Base-by-base conservation (phyloP, 2,329 filamentous ascomycete species). In the Aureobasidium subglaciale region DNA sequence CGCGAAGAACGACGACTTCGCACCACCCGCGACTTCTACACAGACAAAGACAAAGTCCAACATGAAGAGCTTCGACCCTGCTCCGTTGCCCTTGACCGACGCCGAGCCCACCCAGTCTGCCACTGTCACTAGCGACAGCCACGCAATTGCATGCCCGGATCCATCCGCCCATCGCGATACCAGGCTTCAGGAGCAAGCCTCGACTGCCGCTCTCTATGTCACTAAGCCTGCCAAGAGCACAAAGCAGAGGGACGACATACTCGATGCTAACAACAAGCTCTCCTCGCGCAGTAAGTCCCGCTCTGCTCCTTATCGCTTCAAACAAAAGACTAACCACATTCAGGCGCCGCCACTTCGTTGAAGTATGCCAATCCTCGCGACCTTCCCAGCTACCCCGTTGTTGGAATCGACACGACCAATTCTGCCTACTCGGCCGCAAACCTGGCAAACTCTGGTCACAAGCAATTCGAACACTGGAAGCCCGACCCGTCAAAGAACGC, bases 401-500 rank as follows among this genome's bases (percentile, higher is more conserved):
- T 77, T 56, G 86, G 87, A 34, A 76, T 89, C 50, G 68, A 75
- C 56, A 71, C 75, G 43, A 73, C 70, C 38, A 71, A 76, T 50
- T 88, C 88, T 56, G 88, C 88, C 58, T 81, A 85, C 61, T 83
- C 87, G 55, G 90, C 89, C 54, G 88, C 88, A 37, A 81, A 79
- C 50, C 74, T 92, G 42, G 88, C 88, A 49, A 87, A 88, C 76
- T 78, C 82, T 46, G 87, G 82, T 65, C 82, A 82, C 62, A 87
- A 82, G 65, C 69, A 81, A 2, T 74, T 84, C 49, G 79, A 87
- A 67, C 74, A 77, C 66, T 87, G 84, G 84, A 85, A 81, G 65
- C 83, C 85, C 16, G 78, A 82, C 60, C 77, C 78, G 41, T 78
- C 76, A n/a, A 75, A 81, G 25, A 78, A 79, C 9, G 83, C 84